Base-by-base conservation (phyloP, 805 yeast genomes). In the Yarrowia divulgata region DNA sequence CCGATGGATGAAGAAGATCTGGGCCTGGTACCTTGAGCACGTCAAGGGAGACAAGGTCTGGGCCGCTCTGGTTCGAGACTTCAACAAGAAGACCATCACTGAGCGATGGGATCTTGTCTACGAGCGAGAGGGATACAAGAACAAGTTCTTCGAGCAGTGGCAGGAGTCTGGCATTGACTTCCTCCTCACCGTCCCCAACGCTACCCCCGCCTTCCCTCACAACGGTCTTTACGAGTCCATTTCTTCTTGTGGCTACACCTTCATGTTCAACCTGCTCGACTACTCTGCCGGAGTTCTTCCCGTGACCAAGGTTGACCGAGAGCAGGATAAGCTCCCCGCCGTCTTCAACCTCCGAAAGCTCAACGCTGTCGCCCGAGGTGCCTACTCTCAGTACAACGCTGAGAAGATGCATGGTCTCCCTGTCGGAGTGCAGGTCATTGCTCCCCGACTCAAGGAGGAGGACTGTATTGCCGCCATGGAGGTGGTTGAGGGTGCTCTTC, bases 361-460 rank as follows among this genome's bases (percentile, higher is more conserved):
- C 54, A 83, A 80, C 73, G 81, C 79, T 1, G 74, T 81, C 3
- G 90, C 87, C 64, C 73, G 77, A 54, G 80, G 78, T 29, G 82
- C 84, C 46, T 81, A 81, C 72, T 76, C 78, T 39, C 75, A 81
- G 63, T 87, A 85, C 77, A 82, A 85, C 71, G 83, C 88, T 0
- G 82, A 78, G 66, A 83, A 83, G 71, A 80, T 83, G 75, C 82
- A 85, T 72, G 89, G 88, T 5, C 85, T 88, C 69, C 88, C 91
- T 0, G 87, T 86, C 14, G 85, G 87, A 19, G 78, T 89, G n/a
- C 92, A 89, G 76, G 78, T 89, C 39, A 85, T 88, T 3, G 87
- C 89, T n/a, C 81, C 81, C 69, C 81, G 85, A 67, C 79, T 82
- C 19, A 84, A 87, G 73, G 93, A 89, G 72, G 93, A 89, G 73